Base-by-base conservation (phyloP, 139 green algal genomes). In the Zygnema cylindricum region DNA sequence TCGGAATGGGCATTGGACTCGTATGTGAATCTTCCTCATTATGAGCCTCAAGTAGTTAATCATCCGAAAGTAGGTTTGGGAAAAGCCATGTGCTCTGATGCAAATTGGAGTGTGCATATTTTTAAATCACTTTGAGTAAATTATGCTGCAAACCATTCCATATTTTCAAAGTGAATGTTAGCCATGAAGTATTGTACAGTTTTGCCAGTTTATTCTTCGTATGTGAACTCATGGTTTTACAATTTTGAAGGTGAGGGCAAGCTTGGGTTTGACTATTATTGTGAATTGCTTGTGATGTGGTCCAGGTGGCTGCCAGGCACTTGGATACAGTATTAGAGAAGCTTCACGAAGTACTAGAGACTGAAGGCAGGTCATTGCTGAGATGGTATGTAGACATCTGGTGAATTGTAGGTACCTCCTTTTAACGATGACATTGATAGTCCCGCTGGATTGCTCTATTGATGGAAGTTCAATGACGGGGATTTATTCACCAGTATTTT, bases 291-390 rank as follows among this genome's bases (percentile, higher is more conserved):
- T 3, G 7, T 54, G 71, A 16, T 7, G 7, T 54, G 71, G 71
- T 79, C 36, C 71, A 79, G 71, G 71, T 43, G 71, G 71, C 71
- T 25, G 71, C 71, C 3, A 3, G 36, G 7, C 71, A 79, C 16
- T 43, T 79, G 71, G 71, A 79, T 43, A 43, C 38, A 23, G 71
- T 79, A 16, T 16, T 79, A 16, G 11, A 3, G 16, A 79, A 79
- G 71, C 71, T 79, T 7, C 71, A 79, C 36, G 16, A 79, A 16
- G 71, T 79, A 16, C 71, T 79, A 3, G 71, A 79, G 71, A 54
- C 36, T 43, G 71, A 79, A 43, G 71, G 71, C 71, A 41, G 36
- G 11, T 43, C 71, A 41, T 54, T 7, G 71, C 71, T 54, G 71
- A 7, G 38, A 41, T 79, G 71, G 71, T n/a, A n/a, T n/a, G n/a